Conservation (phyloP, 805 yeast genomes). For the Candida coleopterorum region DNA sequence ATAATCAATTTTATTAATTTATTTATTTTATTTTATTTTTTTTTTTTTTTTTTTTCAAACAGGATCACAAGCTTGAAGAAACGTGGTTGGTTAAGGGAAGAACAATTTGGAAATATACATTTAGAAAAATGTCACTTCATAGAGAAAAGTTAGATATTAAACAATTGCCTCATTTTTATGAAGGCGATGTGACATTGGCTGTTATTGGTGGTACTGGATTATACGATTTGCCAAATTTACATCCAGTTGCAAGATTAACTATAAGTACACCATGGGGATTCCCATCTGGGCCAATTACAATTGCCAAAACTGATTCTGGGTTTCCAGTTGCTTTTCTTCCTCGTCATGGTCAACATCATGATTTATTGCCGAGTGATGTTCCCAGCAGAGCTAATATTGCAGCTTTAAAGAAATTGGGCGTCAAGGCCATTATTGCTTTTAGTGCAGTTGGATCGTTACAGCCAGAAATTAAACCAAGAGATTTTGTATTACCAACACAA, state of each 20-base stretch:
- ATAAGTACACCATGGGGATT: constrained; percentile 95
- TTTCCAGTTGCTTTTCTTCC: constrained; percentile 91
- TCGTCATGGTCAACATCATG: constrained; percentile 90
- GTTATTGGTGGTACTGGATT: constrained; percentile 99
- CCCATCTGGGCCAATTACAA: constrained; percentile 91
- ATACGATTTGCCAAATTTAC: constrained; percentile 74
- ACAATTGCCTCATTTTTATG: constrained; percentile 47
- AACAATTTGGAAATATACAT: neutral
- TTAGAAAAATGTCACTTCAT: constrained; percentile 28
- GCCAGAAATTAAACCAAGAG: constrained; percentile 85
- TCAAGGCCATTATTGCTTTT: constrained; percentile 83
- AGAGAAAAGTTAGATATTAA: constrained; percentile 24
- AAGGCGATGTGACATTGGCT: constrained; percentile 72
- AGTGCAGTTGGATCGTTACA: constrained; percentile 95
- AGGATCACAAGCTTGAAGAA: neutral
- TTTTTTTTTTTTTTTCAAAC: no score
- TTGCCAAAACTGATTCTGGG: constrained; percentile 71
- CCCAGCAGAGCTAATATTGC: constrained; percentile 95
- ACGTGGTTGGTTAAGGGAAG: no score
- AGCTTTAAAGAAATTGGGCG: constrained; percentile 84
- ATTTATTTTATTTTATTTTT: no score
- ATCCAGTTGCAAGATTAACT: constrained; percentile 80
- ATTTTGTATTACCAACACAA: constrained; percentile 95
- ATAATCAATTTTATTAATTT: no score
- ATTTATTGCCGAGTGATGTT: constrained; percentile 84